These are phyloP conservation scores for Cicer bijugum DNA, from an alignment of 306 rosid genomes.

Conservation along the genomic window DNA sequence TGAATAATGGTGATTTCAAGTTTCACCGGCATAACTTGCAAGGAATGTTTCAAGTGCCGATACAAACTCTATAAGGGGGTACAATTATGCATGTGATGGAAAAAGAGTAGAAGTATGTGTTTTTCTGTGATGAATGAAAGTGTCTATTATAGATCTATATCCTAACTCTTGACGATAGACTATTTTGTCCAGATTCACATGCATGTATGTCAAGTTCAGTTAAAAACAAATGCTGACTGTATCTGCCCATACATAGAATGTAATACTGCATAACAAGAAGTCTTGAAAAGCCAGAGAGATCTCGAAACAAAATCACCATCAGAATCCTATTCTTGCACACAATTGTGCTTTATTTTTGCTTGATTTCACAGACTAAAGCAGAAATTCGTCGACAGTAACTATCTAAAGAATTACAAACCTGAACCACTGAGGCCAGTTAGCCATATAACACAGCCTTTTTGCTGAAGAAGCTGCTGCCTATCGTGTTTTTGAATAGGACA, in stretches of 20 bases:
- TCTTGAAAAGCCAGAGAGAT: conserved; percentile 7
- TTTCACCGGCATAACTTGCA: conserved; percentile 33
- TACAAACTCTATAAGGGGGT: not conserved
- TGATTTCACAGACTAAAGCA: conserved; percentile 39
- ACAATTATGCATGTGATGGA: conserved; percentile 9
- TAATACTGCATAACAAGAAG: conserved; percentile 5
- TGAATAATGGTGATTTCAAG: conserved; percentile 7
- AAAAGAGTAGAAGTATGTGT: conserved; percentile 9
- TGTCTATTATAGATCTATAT: conserved; percentile 21
- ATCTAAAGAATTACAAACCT: conserved; percentile 62
- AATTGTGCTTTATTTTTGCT: conserved; percentile 15
- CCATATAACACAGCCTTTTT: conserved; percentile 97
- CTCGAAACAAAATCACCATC: conserved; percentile 26
- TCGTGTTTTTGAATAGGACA: conserved; percentile 73
- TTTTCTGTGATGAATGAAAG: conserved; percentile 19
- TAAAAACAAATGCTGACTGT: not conserved
- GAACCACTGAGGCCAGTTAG: conserved; percentile 99
- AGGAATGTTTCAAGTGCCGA: conserved; percentile 13
- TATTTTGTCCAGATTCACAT: conserved; percentile 15
- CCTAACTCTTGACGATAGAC: not conserved
- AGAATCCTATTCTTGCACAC: conserved; percentile 25
- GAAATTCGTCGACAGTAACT: conserved; percentile 3
- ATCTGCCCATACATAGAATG: conserved; percentile 19
- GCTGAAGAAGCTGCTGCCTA: conserved; percentile 81
- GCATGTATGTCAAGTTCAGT: conserved; percentile 22